Conservation (phyloP, 2,329 filamentous ascomycete genomes). For the Exserohilum rostratum region DNA sequence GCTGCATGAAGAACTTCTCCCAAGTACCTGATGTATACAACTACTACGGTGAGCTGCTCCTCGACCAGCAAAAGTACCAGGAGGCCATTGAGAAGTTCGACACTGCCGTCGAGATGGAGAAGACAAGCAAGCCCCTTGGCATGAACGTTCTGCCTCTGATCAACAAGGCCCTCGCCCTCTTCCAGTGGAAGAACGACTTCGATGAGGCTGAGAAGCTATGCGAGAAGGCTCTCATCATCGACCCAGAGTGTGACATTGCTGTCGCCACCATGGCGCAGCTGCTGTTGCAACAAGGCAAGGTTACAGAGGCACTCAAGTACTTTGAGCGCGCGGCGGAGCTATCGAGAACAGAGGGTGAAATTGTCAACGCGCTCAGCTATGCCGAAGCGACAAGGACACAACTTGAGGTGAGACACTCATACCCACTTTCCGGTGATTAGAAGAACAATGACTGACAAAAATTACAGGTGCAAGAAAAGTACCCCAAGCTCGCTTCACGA, state of each 20-base stretch:
- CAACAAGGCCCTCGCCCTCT: conserved; percentile 96
- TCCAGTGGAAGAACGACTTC: conserved; percentile 99
- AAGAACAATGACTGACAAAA: not conserved
- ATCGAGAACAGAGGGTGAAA: conserved; percentile 90
- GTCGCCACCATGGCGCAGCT: conserved; percentile 99
- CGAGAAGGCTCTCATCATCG: conserved; percentile 96
- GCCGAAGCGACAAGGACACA: conserved; percentile 96
- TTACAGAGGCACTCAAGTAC: conserved; percentile 91
- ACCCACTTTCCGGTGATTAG: not conserved
- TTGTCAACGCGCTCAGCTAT: conserved; percentile 94
- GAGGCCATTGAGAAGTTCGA: conserved; percentile 99
- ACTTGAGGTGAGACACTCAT: conserved; percentile 63
- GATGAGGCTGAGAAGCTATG: conserved; percentile 93
- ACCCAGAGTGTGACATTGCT: conserved; percentile 97
- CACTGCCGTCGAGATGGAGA: conserved; percentile 98
- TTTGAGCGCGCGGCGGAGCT: conserved; percentile 96
- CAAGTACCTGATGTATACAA: conserved; percentile 98
- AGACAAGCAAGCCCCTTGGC: conserved; percentile 86
- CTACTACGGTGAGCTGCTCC: conserved; percentile 96
- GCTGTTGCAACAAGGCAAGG: conserved; percentile 95
- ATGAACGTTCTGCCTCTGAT: conserved; percentile 98
- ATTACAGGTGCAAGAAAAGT: conserved; percentile 57
- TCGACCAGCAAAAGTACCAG: conserved; percentile 94
- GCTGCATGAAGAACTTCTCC: conserved; percentile 98
- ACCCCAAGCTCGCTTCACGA: conserved; percentile 57